These are phyloP conservation scores for Spathaspora sp. DNA, from an alignment of 805 yeast species.

Conservation along the genomic window DNA sequence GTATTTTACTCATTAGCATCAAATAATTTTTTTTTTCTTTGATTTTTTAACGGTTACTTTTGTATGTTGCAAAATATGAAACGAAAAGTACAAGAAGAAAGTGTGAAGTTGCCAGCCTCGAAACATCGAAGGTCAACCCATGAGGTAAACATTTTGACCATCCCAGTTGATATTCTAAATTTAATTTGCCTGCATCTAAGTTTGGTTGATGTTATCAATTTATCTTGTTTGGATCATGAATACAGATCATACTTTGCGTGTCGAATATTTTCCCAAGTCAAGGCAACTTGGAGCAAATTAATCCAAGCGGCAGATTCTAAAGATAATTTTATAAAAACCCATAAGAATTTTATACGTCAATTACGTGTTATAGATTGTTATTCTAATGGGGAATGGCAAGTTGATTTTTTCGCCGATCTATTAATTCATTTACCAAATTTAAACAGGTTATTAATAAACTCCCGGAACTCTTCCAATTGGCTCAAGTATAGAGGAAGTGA, in stretches of 20 bases:
- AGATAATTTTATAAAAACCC: slow-evolving; percentile 6
- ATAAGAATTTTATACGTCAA: slow-evolving; percentile 14
- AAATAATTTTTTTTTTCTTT: not conserved
- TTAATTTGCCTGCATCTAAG: slow-evolving; percentile 5
- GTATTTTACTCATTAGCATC: not conserved
- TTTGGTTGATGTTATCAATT: slow-evolving; percentile 8
- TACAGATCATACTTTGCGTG: slow-evolving; percentile 16
- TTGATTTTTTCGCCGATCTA: slow-evolving; percentile 21
- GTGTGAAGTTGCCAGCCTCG: not conserved
- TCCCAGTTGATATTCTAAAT: slow-evolving; percentile 6
- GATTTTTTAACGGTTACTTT: not conserved
- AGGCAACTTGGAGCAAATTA: slow-evolving; percentile 24
- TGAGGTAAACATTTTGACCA: not conserved
- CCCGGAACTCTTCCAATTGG: slow-evolving; percentile 39
- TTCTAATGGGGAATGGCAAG: slow-evolving; percentile 36
- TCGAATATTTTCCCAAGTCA: slow-evolving; percentile 18
- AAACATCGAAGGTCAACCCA: not conserved
- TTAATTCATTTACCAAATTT: slow-evolving; percentile 20
- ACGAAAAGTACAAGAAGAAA: not conserved
- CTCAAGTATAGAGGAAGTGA: slow-evolving; percentile 28
- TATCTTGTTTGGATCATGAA: slow-evolving; percentile 12
- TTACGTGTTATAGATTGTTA: slow-evolving; percentile 27
- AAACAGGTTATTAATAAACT: slow-evolving; percentile 22
- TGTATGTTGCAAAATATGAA: not conserved
- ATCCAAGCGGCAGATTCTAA: slow-evolving; percentile 4